These are phyloP conservation scores for Orbilia blumenaviensis DNA, from an alignment of 2,329 filamentous ascomycete species.

Conservation along the genomic window DNA sequence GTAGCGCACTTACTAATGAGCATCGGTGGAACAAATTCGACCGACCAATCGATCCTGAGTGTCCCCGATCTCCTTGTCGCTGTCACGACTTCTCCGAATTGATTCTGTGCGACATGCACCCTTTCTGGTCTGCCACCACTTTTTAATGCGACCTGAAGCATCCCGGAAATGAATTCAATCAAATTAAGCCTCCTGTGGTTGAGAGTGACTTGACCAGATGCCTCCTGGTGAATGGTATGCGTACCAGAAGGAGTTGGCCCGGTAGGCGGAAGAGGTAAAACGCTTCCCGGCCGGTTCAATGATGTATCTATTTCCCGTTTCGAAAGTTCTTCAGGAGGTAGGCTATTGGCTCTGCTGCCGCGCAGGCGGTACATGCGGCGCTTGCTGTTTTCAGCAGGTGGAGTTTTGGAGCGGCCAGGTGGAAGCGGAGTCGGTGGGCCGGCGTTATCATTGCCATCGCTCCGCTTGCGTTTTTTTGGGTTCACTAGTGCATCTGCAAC, in stretches of 20 bases:
- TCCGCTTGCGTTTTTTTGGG: conserved; percentile 49
- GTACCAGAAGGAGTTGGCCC: conserved; percentile 47
- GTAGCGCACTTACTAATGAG: conserved; percentile 62
- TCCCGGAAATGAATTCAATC: conserved; percentile 53
- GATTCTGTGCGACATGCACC: conserved; percentile 41
- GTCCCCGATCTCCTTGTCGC: conserved; percentile 45
- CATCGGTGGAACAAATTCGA: conserved; percentile 64
- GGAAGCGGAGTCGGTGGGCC: conserved; percentile 46
- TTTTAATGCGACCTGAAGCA: conserved; percentile 51
- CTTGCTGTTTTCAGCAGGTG: conserved; percentile 36
- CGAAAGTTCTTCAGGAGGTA: conserved; percentile 42
- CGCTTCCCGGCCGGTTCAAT: conserved; percentile 47
- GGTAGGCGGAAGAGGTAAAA: conserved; percentile 49
- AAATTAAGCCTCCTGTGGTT: conserved; percentile 52
- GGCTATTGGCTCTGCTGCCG: conserved; percentile 47
- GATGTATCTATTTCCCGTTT: conserved; percentile 47
- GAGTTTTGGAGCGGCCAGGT: conserved; percentile 61
- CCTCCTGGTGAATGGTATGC: conserved; percentile 53
- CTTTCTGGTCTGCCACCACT: conserved; percentile 51
- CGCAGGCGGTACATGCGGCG: conserved; percentile 33
- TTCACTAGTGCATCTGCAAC: conserved; percentile 9
- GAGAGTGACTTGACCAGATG: conserved; percentile 51
- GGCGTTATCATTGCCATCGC: conserved; percentile 42
- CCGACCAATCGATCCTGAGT: conserved; percentile 61
- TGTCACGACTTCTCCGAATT: conserved; percentile 46